Base-by-base conservation (phyloP, 169 alveolate genomes). In the Plasmodium yoelii region DNA sequence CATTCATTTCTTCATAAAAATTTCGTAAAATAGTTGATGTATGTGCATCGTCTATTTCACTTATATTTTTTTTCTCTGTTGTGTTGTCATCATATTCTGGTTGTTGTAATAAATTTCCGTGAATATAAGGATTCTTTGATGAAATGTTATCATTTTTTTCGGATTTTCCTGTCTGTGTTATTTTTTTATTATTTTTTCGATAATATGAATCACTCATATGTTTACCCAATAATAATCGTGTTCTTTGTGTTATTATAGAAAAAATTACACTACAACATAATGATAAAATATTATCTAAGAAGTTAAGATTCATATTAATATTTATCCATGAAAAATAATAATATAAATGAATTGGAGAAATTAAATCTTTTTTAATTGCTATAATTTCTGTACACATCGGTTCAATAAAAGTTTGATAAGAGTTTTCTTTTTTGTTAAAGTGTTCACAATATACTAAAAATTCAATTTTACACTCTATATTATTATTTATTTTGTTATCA, bases 221-320 rank as follows among this genome's bases (percentile, higher is more conserved):
- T 47, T 84, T 67, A 2, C 90, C 90, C 5, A 82, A 44, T 18
- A 82, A 64, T 49, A 82, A 51, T 39, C 90, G 70, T 19, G 90
- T 82, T 56, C 90, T 82, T 71, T 82, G 90, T 5, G 90, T 82
- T 19, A 82, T 82, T 47, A 82, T 82, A 15, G 90, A 82, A 82
- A 82, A 82, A 57, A 82, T 82, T 18, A 82, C 68, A 19, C 90
- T 82, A 61, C 90, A 82, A 26, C 90, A 82, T 18, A 82, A 47
- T n/a, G 90, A 82, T 19, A 82, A 53, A 60, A 82, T 67, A 56
- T 65, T 82, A 57, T 82, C 90, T 5, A 82, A 53, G 7, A 82
- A 53, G n/a, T 68, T 82, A 69, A 82, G 56, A 82, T 82, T 82
- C 49, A 51, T 26, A n/a, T 82, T 82, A n/a, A 82, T 82, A 46